Base-by-base conservation (phyloP, 1,284 basidiomycete species). In the Puccinia novopanici region DNA sequence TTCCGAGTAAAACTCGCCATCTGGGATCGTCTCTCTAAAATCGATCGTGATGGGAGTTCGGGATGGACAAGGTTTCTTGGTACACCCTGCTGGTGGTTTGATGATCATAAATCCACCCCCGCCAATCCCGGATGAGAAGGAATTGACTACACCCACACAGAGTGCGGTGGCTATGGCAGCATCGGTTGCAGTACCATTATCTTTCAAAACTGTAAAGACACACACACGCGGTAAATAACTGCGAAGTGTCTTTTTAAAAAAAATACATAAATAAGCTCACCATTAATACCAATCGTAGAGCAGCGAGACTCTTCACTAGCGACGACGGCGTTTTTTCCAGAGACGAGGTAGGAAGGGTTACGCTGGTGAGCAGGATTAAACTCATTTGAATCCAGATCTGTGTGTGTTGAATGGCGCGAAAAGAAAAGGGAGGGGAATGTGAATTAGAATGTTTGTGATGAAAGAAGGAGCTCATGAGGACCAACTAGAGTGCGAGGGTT, bases 41-140 rank as follows among this genome's bases (percentile, higher is more conserved):
- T 98, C 93, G 77, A 98, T 89, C 3, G 90, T 90, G 73, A 83
- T 74, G 27, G 77, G 77, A 0, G 55, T 24, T 54, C n/a, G 45
- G 27, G 52, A 3, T 22, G n/a, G 22, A 74, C 79, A 76, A 48
- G 52, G 42, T 45, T 40, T 72, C 10, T 27, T 55, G 15, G 42
- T 19, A 15, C 67, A 48, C 15, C 42, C 42, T 72, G 80, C 27
- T 8, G 94, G 93, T 13, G 95, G 87, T 30, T 93, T 91, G 63
- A 98, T 89, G 48, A 92, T 91, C 91, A 96, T 93, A 85, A 95
- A 94, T 0, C 95, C 95, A 48, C 94, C 95, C 1, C 94, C 94
- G 27, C 93, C 94, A 71, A 97, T 92, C 1, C 94, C 88, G 10
- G 87, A 86, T 88, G 92, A 92, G 86, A 95, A 97, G 89, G 93